Evolutionary conservation across 1,284 basidiomycete species (phyloP).

Genomic region (Rhodotorula mucilaginosa): DNA sequence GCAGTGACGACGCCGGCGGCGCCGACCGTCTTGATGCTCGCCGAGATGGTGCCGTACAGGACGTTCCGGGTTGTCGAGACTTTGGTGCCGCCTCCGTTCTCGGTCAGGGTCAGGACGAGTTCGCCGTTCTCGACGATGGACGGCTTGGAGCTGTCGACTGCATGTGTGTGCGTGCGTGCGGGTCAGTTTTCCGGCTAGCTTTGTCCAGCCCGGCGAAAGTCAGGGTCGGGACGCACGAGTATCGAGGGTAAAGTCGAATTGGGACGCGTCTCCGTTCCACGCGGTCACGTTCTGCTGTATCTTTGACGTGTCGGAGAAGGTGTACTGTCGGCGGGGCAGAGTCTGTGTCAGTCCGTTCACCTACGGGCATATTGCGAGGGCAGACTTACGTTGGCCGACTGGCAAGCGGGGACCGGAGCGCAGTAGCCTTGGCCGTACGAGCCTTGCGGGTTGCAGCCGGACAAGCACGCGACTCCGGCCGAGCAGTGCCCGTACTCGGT

Average conservation of each 20-base stretch:
- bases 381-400: constrained; percentile 19
- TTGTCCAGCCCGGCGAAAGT: too few species aligned
- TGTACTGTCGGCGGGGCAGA: constrained; percentile 25
- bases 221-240: constrained; percentile 1
- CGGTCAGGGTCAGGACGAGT: constrained; percentile 32
- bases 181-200: neutral
- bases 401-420: constrained; percentile 37
- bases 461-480: constrained; percentile 16
- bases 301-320: constrained; percentile 31
- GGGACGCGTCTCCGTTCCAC: constrained; percentile 28
- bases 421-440: constrained; percentile 27
- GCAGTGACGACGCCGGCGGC: constrained; percentile 34
- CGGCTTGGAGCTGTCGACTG: constrained; percentile 26
- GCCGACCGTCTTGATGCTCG: constrained; percentile 30
- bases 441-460: constrained; percentile 34
- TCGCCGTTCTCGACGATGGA: constrained; percentile 27
- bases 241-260: constrained; percentile 36
- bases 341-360: too few species aligned
- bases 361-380: too few species aligned
- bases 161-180: neutral
- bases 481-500: constrained; percentile 21
- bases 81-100: constrained; percentile 36
- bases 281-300: constrained; percentile 27
- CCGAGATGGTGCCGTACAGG: constrained; percentile 35
- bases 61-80: constrained; percentile 31